Conservation (phyloP, 2,329 filamentous ascomycete genomes). For the Verticillium isaacii region DNA sequence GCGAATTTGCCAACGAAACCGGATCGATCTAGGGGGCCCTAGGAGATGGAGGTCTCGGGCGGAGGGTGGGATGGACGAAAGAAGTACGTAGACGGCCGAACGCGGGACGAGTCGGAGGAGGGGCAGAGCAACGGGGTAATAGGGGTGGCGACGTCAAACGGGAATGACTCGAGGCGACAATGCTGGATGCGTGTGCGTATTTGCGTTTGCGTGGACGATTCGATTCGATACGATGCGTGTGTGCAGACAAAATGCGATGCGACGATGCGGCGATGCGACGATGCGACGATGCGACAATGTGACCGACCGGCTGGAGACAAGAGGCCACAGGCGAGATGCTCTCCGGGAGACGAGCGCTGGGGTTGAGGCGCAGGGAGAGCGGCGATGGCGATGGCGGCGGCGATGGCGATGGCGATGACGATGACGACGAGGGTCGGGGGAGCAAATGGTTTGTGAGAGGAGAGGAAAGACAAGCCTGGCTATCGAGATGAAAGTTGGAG, state of each 20-base stretch:
- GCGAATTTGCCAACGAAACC: not conserved
- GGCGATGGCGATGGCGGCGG: not conserved
- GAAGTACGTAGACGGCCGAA: not conserved
- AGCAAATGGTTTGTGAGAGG: not conserved
- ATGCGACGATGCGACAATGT: not conserved
- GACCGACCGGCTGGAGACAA: not conserved
- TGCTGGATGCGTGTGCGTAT: not conserved
- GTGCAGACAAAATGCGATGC: not conserved
- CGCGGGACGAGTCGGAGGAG: not conserved
- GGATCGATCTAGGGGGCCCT: not conserved
- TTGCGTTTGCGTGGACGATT: not conserved
- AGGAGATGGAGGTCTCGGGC: not conserved
- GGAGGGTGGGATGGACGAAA: not conserved
- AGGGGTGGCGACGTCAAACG: not conserved
- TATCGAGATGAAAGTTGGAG: constrained; percentile 5
- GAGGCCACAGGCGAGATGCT: not conserved
- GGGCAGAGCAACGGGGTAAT: not conserved
- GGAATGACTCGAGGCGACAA: not conserved
- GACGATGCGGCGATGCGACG: not conserved
- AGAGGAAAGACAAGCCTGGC: constrained; percentile 1
- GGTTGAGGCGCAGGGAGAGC: not conserved
- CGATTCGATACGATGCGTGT: not conserved
- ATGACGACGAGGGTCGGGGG: not conserved
- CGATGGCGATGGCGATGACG: not conserved
- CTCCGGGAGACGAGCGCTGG: too few species aligned